Evolutionary conservation across 1,139 yeast genomes (phyloP).

Genomic region (Protomyces arabidopsidicola): DNA sequence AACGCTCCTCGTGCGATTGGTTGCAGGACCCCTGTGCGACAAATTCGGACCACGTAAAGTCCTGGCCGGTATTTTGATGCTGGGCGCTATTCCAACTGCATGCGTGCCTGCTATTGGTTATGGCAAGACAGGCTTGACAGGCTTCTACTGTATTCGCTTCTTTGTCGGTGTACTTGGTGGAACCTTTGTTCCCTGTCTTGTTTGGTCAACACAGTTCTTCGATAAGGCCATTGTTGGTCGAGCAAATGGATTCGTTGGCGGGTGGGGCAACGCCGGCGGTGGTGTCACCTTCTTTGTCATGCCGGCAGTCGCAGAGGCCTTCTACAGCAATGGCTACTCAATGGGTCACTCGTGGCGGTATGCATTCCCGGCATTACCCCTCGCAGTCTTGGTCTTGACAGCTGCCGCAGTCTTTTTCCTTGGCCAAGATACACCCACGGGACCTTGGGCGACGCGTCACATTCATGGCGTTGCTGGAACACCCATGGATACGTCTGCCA

Average conservation of each 20-base stretch:
- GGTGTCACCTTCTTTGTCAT: conserved; percentile 42
- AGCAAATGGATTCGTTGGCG: conserved; percentile 41
- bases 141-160: conserved; percentile 39
- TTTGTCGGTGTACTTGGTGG: conserved; percentile 41
- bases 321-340: conserved; percentile 36
- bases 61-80: conserved; percentile 37
- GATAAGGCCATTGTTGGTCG: conserved; percentile 40
- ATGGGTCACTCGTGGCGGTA: conserved; percentile 38
- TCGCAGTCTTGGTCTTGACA: conserved; percentile 37
- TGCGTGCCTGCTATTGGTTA: conserved; percentile 37
- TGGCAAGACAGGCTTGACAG: conserved; percentile 32
- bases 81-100: conserved; percentile 41
- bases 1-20: conserved; percentile 39
- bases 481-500: conserved; percentile 13
- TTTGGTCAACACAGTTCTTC: conserved; percentile 40
- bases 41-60: conserved; percentile 39
- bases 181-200: conserved; percentile 40
- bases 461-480: conserved; percentile 36
- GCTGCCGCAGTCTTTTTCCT: conserved; percentile 36
- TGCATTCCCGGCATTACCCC: conserved; percentile 40
- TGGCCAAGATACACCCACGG: conserved; percentile 42
- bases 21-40: conserved; percentile 40
- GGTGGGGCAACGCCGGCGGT: conserved; percentile 43
- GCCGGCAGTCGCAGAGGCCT: conserved; percentile 39
- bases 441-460: conserved; percentile 39